Evolutionary conservation across 768 basidiomycete species (phyloP), one percentile per base, ranked within the genome.

Genomic region (Pleurotus pulmonarius): DNA sequence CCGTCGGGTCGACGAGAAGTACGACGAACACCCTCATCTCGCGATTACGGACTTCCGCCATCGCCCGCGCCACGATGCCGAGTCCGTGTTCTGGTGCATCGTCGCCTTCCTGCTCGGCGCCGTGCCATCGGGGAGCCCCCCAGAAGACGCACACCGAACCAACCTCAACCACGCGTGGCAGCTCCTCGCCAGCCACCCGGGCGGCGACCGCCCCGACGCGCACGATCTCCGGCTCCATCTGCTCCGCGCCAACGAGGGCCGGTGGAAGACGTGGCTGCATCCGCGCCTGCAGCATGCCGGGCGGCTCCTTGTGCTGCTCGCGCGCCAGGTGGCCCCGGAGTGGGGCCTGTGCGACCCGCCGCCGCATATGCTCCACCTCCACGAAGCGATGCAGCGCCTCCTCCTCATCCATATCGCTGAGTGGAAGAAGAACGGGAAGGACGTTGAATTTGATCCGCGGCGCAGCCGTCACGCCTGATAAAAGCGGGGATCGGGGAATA

Each of bases 331-430:
- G 8, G 7, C 18, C 15, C 56, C 56, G 2, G 56, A 56, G 25
- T 56, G 49, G 24, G 29, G n/a, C n/a, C n/a, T n/a, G n/a, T n/a
- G n/a, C n/a, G n/a, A n/a, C n/a, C n/a, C n/a, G n/a, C n/a, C n/a
- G 9, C 15, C n/a, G 22, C 12, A 4, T 12, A 13, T 7, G 3
- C n/a, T 56, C 3, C 46, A 56, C 26, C 56, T 56, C 18, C 56
- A 56, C 24, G 56, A 56, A 34, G 56, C 56, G 7, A 56, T 56
- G 46, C 56, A 56, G 20, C 56, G 56, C 22, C 20, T 56, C 46
- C 12, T 56, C 4, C 22, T 56, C 4, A 24, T 15, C 3, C 37
- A 52, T n/a, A 16, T 52, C 37, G 9, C n/a, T 20, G 6, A 37
- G 4, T 52, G 34, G 34, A n/a, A 41, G 12, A 37, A 7, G 22